Percentiles rank a stretch among this genome's conserved stretches.
Conservation (phyloP, 768 basidiomycete genomes). For the Podaxis sp. region DNA sequence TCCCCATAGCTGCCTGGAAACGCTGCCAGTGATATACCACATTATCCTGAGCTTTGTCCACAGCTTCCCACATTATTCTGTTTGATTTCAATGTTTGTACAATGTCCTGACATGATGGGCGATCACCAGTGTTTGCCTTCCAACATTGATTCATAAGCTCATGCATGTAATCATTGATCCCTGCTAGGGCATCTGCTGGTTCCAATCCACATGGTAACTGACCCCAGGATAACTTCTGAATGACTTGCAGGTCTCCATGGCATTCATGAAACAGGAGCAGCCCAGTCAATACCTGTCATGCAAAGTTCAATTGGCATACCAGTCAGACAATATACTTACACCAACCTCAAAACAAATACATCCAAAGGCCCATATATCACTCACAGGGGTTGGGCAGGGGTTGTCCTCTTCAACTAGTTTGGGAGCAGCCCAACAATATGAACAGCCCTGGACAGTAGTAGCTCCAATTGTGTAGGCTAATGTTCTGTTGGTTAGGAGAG, state of each 20-base stretch:
- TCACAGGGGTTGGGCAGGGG: background rate
- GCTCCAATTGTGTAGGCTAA: conserved; percentile 1
- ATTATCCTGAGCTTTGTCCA: background rate
- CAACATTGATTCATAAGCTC: background rate
- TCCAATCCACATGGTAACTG: no score
- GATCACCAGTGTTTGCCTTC: background rate
- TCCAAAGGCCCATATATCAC: conserved; percentile 20
- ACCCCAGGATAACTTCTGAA: no score
- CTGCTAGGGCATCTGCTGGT: no score
- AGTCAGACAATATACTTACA: no score
- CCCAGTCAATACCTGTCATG: no score
- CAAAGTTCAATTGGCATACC: no score
- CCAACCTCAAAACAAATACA: conserved; percentile 20
- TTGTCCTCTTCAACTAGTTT: conserved; percentile 11
- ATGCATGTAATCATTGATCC: no score
- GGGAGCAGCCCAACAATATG: conserved; percentile 20
- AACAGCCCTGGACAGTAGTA: conserved; percentile 3
- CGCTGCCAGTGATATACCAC: no score
- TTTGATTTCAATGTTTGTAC: background rate
- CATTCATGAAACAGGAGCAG: no score
- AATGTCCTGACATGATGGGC: background rate
- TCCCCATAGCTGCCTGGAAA: no score
- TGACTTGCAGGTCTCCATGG: no score
- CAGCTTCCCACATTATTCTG: background rate
- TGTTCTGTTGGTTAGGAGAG: conserved; percentile 5